A percentile compares a stretch with the other conserved stretches of the same genome.
Evolutionary conservation across 2,329 filamentous ascomycete species (phyloP).

Genomic region (Phyllosticta capitalensis): DNA sequence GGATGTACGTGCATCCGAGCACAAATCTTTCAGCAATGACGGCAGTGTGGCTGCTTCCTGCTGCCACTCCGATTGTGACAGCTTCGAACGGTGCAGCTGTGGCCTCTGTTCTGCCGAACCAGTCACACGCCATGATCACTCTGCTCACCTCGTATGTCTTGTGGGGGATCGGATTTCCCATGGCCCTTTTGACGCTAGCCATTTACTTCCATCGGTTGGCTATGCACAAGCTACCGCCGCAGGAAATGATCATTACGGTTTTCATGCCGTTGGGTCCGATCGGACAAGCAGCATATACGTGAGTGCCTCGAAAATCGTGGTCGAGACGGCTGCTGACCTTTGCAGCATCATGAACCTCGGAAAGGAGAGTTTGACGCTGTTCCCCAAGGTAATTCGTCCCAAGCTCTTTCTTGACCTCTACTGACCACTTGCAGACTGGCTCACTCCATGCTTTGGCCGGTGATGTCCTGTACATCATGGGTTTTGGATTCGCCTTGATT

Average conservation of each 20-base stretch:
- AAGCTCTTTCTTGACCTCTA: neutral
- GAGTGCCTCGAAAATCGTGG: neutral
- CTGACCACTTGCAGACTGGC: constrained; percentile 12
- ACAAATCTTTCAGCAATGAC: constrained; percentile 48
- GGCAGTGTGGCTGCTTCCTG: constrained; percentile 55
- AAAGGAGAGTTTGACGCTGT: constrained; percentile 32
- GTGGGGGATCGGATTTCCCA: constrained; percentile 54
- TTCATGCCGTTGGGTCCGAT: constrained; percentile 59
- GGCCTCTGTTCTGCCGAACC: constrained; percentile 48
- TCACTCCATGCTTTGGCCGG: constrained; percentile 36
- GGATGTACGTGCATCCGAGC: neutral
- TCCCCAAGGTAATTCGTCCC: constrained; percentile 22
- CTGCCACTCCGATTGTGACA: constrained; percentile 57
- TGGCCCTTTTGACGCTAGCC: constrained; percentile 54
- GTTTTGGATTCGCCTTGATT: constrained; percentile 43
- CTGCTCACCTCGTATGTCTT: constrained; percentile 57
- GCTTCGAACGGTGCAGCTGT: constrained; percentile 56
- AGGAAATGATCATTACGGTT: constrained; percentile 57
- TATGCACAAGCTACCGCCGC: constrained; percentile 55
- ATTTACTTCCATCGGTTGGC: constrained; percentile 63
- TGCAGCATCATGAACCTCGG: constrained; percentile 40
- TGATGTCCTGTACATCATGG: constrained; percentile 49
- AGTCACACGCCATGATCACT: constrained; percentile 49
- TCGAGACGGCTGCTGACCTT: neutral
- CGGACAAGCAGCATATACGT: constrained; percentile 54